Evolutionary conservation across 139 green algal species (phyloP), one percentile per base, ranked within the genome.

Genomic region (Ulvella scutata): DNA sequence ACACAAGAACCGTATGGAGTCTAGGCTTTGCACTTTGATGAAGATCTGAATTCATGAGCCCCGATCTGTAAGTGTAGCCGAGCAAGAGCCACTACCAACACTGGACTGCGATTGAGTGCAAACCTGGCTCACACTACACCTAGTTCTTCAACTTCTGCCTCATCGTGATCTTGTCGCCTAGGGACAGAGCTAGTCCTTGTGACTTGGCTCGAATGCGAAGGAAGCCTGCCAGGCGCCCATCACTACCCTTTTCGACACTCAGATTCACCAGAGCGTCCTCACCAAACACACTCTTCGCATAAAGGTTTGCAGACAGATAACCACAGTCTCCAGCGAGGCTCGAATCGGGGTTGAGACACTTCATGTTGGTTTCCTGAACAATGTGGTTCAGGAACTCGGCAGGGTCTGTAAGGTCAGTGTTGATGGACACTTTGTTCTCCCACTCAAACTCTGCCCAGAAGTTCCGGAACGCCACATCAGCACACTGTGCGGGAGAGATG

Each of bases 371-470:
- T 67, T 85, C 90, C 17, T 85, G 76, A 36, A 97, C 87, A 76
- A 99, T 96, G 82, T 99, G 94, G 9, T 96, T 82, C 73, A 99
- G 83, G 86, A 96, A 99, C 59, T 85, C 73, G 13, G 82, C 80
- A 3, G 91, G 85, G 43, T 98, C 89, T 0, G 79, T 89, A 80
- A 99, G 91, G 61, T 76, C 80, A n/a, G 95, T 98, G 84, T 96
- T 97, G 44, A 99, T 83, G 3, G 93, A 92, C 33, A 97, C 91
- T 89, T 98, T 98, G 86, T 98, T 98, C 84, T 98, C 94, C 94
- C 94, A 98, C 86, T 98, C 94, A 82, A 98, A 98, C 84, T 98
- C 94, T 3, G 94, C 94, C 94, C 94, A 98, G 92, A 97, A 98
- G 83, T 89, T 93, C 23, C 94, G 81, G 89, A 97, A 98, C 6